Evolutionary conservation across 1,284 basidiomycete species (phyloP).

Genomic region (Pseudozyma tsukubaensis): DNA sequence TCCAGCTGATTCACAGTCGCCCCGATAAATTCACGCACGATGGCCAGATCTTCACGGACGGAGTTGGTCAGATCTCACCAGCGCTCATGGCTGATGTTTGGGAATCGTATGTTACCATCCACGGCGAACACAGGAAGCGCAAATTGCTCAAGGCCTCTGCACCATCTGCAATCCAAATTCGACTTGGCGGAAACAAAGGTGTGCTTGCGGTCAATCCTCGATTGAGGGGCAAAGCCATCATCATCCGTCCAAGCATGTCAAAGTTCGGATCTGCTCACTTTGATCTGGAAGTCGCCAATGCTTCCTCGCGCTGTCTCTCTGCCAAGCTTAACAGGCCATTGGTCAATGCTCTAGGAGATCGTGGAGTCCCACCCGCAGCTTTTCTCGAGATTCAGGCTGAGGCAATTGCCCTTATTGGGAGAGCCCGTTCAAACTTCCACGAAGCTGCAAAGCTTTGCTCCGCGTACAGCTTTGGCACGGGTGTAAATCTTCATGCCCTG

Average conservation of each 20-base stretch:
- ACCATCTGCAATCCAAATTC: slow-evolving; percentile 44
- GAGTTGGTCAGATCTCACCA: slow-evolving; percentile 33
- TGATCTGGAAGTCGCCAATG: slow-evolving; percentile 36
- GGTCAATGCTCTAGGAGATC: slow-evolving; percentile 39
- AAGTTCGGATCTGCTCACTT: slow-evolving; percentile 31
- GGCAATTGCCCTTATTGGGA: slow-evolving; percentile 26
- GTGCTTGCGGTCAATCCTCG: slow-evolving; percentile 35
- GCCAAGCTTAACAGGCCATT: slow-evolving; percentile 43
- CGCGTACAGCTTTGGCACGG: slow-evolving; percentile 32
- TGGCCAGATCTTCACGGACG: slow-evolving; percentile 22
- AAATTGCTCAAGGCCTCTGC: slow-evolving; percentile 21
- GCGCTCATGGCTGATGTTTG: slow-evolving; percentile 40
- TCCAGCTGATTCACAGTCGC: background rate
- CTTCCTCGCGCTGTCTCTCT: slow-evolving; percentile 18
- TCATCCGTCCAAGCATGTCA: slow-evolving; percentile 26
- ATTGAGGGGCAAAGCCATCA: slow-evolving; percentile 21
- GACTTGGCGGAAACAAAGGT: slow-evolving; percentile 39
- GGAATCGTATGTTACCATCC: slow-evolving; percentile 19
- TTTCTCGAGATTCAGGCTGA: slow-evolving; percentile 30
- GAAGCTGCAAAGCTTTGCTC: slow-evolving; percentile 28
- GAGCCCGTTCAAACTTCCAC: slow-evolving; percentile 22
- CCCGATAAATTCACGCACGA: slow-evolving; percentile 4
- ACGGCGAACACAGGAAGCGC: slow-evolving; percentile 27
- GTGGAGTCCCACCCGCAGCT: slow-evolving; percentile 7
- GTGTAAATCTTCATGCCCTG: slow-evolving; percentile 19